A percentile compares a stretch with the other conserved stretches of the same genome.
phyloP scores from a whole-genome alignment of 768 basidiomycete genomes.

The Lactarius hengduanensis region DNA sequence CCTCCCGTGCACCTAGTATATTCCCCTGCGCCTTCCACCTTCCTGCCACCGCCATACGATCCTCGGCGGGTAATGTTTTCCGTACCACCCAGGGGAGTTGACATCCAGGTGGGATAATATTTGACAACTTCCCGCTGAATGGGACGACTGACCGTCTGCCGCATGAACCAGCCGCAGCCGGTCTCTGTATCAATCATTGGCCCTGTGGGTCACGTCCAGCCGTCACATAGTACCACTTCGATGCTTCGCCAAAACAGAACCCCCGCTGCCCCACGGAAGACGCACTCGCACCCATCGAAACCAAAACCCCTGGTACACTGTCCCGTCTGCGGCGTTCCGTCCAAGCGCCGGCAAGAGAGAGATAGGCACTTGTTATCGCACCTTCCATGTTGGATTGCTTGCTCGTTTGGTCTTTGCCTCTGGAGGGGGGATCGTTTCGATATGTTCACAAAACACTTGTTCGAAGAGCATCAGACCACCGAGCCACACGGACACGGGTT shows the following conservation, averaged over 20 bases:
- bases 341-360: background rate
- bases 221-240: too few species aligned
- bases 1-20: too few species aligned
- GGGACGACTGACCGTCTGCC: too few species aligned
- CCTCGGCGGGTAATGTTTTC: too few species aligned
- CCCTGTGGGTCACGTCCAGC: background rate
- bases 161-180: too few species aligned
- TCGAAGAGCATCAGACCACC: background rate
- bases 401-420: background rate
- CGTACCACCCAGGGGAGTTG: too few species aligned
- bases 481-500: background rate
- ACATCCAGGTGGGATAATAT: too few species aligned
- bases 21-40: too few species aligned
- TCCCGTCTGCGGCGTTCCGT: background rate
- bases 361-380: background rate
- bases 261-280: background rate
- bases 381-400: conserved; percentile 12
- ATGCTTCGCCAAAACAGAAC: background rate
- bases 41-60: too few species aligned
- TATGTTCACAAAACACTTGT: background rate
- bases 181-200: too few species aligned
- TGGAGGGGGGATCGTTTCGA: conserved; percentile 18
- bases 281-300: background rate
- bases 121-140: too few species aligned
- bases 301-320: background rate